Base-by-base conservation (phyloP, 2,329 filamentous ascomycete species). In the Diaporthe citriasiana region DNA sequence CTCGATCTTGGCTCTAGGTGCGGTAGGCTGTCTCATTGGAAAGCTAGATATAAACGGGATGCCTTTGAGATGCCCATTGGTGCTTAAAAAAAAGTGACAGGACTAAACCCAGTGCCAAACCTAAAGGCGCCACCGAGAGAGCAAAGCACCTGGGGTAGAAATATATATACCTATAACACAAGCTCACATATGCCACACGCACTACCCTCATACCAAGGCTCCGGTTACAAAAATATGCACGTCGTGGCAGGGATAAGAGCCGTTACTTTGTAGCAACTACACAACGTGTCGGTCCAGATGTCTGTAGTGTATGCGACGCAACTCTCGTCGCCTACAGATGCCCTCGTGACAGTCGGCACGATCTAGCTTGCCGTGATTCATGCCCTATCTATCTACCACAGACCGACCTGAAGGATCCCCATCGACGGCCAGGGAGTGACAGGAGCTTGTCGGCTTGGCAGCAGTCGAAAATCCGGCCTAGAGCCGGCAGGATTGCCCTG, bases 401-500 rank as follows among this genome's bases (percentile, higher is more conserved):
- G 9, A 30, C 38, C 25, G 9, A 30, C 38, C 25, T 25, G 3
- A 38, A 17, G 9, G 7, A 12, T 4, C 35, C 35, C 56, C 27
- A 7, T 22, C 15, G 9, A 42, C 19, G 63, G 63, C 63, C 45
- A 35, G 12, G 19, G 42, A 22, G n/a, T 66, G 63, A 40, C 63
- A 66, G 3, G 63, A 66, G 63, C 45, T 66, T 66, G 63, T 66
- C 63, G 45, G 13, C 63, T 66, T 66, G 63, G 63, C 63, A 66
- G 42, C 42, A 51, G 63, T 51, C 45, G 63, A 38, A 13, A 66
- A 51, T 40, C 45, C 22, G 63, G 60, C 27, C 13, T 25, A 35
- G 27, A 12, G 19, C 40, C 60, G 60, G 59, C 40, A 47, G 59
- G 60, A 65, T 50, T 65, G 13, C 25, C 27, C 33, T 65, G 42